Percentiles rank a stretch among this genome's conserved stretches.
phyloP scores from a whole-genome alignment of 805 yeast species.

The Pichia sporocuriosa region DNA sequence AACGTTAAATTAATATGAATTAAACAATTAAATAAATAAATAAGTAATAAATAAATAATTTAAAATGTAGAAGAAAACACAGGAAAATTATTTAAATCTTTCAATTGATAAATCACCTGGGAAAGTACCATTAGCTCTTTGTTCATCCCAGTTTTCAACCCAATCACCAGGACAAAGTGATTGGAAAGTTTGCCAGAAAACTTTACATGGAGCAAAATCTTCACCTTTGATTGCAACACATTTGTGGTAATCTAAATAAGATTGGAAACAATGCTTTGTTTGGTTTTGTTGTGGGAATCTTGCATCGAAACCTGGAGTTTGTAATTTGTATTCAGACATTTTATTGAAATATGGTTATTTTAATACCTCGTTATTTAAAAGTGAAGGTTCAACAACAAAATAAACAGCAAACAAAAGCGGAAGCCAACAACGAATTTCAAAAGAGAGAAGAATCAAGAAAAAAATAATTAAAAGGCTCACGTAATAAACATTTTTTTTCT shows the following conservation, averaged over 20 bases:
- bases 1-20: not conserved
- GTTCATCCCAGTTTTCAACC: conserved; percentile 85
- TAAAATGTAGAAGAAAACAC: not conserved
- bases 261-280: conserved; percentile 97
- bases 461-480: too few species aligned
- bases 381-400: too few species aligned
- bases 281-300: conserved; percentile 97
- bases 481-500: too few species aligned
- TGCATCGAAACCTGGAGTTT: conserved; percentile 75
- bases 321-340: conserved; percentile 42
- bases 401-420: too few species aligned
- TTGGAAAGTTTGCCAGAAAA: conserved; percentile 84
- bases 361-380: too few species aligned
- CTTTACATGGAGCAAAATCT: conserved; percentile 96
- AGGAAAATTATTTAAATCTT: conserved; percentile 20
- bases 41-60: not conserved
- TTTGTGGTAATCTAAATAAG: conserved; percentile 96
- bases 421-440: too few species aligned
- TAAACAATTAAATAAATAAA: not conserved
- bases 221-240: conserved; percentile 96
- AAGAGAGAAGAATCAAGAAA: too few species aligned
- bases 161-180: conserved; percentile 81
- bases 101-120: conserved; percentile 34
- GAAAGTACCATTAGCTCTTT: conserved; percentile 47
- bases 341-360: not conserved